phyloP scores from a whole-genome alignment of 2,329 filamentous ascomycete genomes.

The Penicillium expansum region DNA sequence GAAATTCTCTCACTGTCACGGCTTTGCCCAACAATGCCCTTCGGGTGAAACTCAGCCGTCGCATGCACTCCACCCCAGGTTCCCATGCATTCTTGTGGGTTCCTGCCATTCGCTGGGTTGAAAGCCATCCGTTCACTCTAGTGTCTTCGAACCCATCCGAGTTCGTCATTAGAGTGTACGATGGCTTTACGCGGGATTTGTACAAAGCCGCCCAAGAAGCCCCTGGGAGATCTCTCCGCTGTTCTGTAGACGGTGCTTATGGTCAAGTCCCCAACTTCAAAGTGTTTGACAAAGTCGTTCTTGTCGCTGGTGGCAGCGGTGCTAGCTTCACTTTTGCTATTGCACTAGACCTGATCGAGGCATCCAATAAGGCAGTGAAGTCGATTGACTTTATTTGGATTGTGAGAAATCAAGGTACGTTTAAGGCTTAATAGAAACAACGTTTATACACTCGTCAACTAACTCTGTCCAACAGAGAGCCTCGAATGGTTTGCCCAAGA shows the following conservation, averaged over 20 bases:
- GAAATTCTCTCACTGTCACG: conserved; percentile 6
- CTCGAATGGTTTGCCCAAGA: neutral
- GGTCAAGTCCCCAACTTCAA: conserved; percentile 6
- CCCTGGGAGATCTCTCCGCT: neutral
- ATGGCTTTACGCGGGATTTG: conserved; percentile 2
- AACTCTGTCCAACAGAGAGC: neutral
- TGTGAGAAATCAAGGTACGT: neutral
- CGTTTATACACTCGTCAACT: neutral
- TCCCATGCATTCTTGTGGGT: conserved; percentile 6
- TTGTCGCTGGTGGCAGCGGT: conserved; percentile 6
- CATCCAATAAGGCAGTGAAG: neutral
- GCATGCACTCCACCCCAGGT: neutral
- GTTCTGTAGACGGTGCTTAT: conserved; percentile 5
- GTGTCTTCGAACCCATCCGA: neutral
- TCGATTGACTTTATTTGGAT: conserved; percentile 2
- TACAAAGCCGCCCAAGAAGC: neutral
- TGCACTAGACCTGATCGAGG: conserved; percentile 2
- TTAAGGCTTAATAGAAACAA: neutral
- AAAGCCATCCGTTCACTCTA: conserved; percentile 8
- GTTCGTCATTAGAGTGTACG: conserved; percentile 6
- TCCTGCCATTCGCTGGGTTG: conserved; percentile 2
- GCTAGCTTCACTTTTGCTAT: conserved; percentile 8
- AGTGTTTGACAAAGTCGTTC: conserved; percentile 4
- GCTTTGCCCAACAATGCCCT: conserved; percentile 2
- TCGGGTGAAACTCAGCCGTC: conserved; percentile 4